Base-by-base conservation (phyloP, 371 early-diverging fungal species). In the Rhizopus arrhizus region DNA sequence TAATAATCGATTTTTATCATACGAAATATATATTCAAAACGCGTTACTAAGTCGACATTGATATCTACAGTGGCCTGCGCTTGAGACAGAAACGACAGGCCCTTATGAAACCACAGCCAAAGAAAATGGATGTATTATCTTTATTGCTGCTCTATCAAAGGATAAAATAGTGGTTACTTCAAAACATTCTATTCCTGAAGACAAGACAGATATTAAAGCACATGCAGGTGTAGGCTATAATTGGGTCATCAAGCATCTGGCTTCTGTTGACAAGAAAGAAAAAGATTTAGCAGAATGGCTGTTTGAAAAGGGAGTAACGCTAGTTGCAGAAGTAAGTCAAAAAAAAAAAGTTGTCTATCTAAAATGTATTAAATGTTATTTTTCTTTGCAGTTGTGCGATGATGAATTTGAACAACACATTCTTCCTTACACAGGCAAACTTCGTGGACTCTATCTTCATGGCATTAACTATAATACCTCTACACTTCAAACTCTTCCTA, bases 121-220 rank as follows among this genome's bases (percentile, higher is more conserved):
- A 74, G 97, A 97, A 66, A 96, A 97, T 66, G 98, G 98, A 10
- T 97, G 98, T 66, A 90, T 97, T 58, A 94, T 95, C 40, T 91
- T 94, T 53, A 86, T 92, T 55, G 70, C 91, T 10, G 91, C 89
- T 4, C 54, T 91, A 45, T 79, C 88, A 11, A 38, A 68, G 3
- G 80, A 76, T 42, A 70, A 73, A 4, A 72, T 95, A n/a, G 54
- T 95, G 32, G 94, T 95, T 7, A 92, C 94, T n/a, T 92, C 92
- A 49, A 97, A 97, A 77, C 95, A 96, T 68, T 80, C 75, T 3
- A 66, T 77, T 5, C 72, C 80, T 51, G 53, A 49, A 40, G 63
- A 78, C n/a, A 78, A 85, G 41, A 55, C 62, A 34, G 62, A 69
- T 15, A 56, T 65, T 6, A 50, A 53, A 3, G 64, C 68, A 35